phyloP scores from a whole-genome alignment of 768 basidiomycete genomes.

The Pleurotus platypus region DNA sequence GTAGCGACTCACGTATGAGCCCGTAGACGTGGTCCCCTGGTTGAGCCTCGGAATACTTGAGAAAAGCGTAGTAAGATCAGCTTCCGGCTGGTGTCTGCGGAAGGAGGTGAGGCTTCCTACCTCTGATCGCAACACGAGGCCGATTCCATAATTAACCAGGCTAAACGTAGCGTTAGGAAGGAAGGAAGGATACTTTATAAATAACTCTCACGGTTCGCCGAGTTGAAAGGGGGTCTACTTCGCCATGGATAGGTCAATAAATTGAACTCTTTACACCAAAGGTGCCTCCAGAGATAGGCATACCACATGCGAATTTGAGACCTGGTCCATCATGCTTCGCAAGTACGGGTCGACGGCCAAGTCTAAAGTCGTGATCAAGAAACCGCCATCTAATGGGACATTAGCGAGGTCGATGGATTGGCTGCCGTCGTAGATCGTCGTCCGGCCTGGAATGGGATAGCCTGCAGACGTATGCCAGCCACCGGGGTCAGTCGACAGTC shows the following conservation, averaged over 20 bases:
- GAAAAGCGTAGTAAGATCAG: background rate
- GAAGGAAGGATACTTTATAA: background rate
- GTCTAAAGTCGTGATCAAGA: conserved; percentile 40
- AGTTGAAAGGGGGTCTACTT: conserved; percentile 1
- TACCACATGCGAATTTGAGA: conserved; percentile 6
- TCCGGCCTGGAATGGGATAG: conserved; percentile 31
- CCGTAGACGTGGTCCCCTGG: conserved; percentile 25
- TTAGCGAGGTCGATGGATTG: conserved; percentile 40
- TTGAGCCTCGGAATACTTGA: conserved; percentile 9
- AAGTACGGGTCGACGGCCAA: conserved; percentile 45
- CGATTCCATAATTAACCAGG: conserved; percentile 13
- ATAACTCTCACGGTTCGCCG: conserved; percentile 11
- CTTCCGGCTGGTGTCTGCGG: background rate
- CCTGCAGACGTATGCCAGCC: conserved; percentile 8
- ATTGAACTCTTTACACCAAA: background rate
- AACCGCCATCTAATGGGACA: conserved; percentile 31
- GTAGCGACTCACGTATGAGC: background rate
- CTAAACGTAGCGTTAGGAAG: conserved; percentile 1
- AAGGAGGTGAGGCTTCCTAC: background rate
- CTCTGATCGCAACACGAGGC: conserved; percentile 14
- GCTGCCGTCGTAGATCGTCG: conserved; percentile 33
- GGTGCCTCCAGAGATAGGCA: background rate
- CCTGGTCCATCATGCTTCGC: conserved; percentile 28
- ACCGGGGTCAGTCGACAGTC: background rate
- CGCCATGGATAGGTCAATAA: background rate